These are phyloP conservation scores for Myriosclerotinia duriaeana DNA, from an alignment of 2,329 filamentous ascomycete species.

Conservation along the genomic window DNA sequence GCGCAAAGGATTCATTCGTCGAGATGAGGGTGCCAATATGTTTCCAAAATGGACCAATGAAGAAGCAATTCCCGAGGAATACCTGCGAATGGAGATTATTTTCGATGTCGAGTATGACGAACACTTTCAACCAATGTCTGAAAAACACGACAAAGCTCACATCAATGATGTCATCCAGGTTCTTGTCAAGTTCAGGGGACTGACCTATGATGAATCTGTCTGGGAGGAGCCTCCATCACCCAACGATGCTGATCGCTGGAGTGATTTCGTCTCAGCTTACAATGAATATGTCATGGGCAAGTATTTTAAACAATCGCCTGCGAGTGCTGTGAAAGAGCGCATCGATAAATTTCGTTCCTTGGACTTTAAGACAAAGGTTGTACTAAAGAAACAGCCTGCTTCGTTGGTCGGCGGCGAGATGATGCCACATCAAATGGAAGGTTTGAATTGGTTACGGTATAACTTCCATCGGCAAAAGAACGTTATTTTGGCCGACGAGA, in stretches of 20 bases:
- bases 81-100: conserved; percentile 82
- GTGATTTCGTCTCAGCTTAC: conserved; percentile 79
- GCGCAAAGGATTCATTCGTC: conserved; percentile 74
- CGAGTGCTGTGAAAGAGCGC: conserved; percentile 62
- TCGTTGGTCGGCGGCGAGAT: conserved; percentile 75
- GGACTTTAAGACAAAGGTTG: conserved; percentile 64
- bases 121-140: conserved; percentile 52
- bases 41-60: conserved; percentile 68
- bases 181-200: conserved; percentile 87
- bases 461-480: conserved; percentile 83
- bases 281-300: conserved; percentile 79
- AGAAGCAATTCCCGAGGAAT: conserved; percentile 87
- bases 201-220: conserved; percentile 85
- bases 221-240: conserved; percentile 78
- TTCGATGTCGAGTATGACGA: conserved; percentile 72
- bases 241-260: conserved; percentile 66
- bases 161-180: conserved; percentile 72
- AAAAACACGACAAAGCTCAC: conserved; percentile 68
- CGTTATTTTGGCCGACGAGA: conserved; percentile 92
- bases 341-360: conserved; percentile 64
- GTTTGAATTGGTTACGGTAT: conserved; percentile 91
- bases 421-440: conserved; percentile 92
- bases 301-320: conserved; percentile 61
- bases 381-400: conserved; percentile 70
- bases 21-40: conserved; percentile 57